Evolutionary conservation across 192 early-diverging fungal species (phyloP), one percentile per base, ranked within the genome.

Genomic region (Pilobolus umbonatus): DNA sequence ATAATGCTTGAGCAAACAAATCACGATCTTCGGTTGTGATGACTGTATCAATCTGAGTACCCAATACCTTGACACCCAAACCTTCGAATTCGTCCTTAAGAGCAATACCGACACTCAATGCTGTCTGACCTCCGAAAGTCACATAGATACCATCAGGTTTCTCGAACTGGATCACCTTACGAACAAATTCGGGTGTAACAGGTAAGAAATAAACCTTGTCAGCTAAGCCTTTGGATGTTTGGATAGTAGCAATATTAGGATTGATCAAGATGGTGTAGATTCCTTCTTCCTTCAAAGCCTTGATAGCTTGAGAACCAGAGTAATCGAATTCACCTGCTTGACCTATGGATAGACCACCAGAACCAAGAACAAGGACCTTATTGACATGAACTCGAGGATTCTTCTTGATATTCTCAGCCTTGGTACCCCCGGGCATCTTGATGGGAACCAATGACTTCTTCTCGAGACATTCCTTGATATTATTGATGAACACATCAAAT

Each of bases 251-350:
- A 71, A 98, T 98, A 80, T 98, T 98, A 51, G 96, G 94, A 66
- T 98, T 98, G 72, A 98, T 95, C 47, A 98, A 76, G 51, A 98
- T 80, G 12, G 96, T 98, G 73, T 95, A 92, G 60, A 98, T 91
- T n/a, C 88, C 89, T 68, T 95, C 93, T 72, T 97, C 93, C 80
- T 93, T 95, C 61, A 98, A 81, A 25, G 96, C 96, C 79, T 98
- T 98, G 82, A 98, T 98, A 5, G 94, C 94, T 77, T 85, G 87
- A 35, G 90, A 91, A 49, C 94, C 94, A 66, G 95, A 98, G 77
- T 98, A 98, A 75, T 98, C 95, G 63, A 98, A 98, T 81, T 98
- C 95, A 47, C 95, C 96, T 42, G 96, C 96, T 75, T 98, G 96
- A 28, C 96, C 96, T 65, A 98, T 98, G 28, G 90, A 92, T 52